Base-by-base conservation (phyloP, 495 filamentous ascomycete species). In the Pseudomonodictys pantanalensis region DNA sequence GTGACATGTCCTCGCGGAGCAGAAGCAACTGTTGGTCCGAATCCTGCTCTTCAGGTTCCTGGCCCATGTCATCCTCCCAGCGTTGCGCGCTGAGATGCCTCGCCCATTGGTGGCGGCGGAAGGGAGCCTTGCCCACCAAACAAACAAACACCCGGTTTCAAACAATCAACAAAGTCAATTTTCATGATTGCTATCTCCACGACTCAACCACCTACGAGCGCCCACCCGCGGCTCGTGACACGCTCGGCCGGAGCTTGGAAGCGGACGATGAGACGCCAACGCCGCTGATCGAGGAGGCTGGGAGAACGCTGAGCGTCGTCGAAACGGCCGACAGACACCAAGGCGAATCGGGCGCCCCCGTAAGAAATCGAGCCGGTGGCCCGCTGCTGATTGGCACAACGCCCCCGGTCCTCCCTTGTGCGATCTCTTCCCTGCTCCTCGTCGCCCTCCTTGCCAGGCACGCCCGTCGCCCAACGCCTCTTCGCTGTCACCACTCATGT, bases 341-440 rank as follows among this genome's bases (percentile, higher is more conserved):
- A 11, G 52, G 23, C 63, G 49, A 61, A 66, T 66, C 57, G 63
- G 57, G 46, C 38, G 30, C 22, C 24, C 17, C 3, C 25, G 28
- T 38, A 22, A 18, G 26, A 56, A 44, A 51, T 25, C 30, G 9
- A 17, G 45, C 58, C 52, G 58, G 58, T 56, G 33, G 52, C 12
- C 52, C 52, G 58, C 48, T 39, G 29, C 46, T 62, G 52, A 66
- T 66, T 66, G 58, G 63, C 58, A 28, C 38, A 9, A 8, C 25
- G 28, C 28, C 52, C 52, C 2, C 23, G 9, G 49, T 38, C 44
- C 33, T 41, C n/a, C 23, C 51, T 35, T 44, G 24, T 39, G 52
- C 39, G 24, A 22, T 32, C 24, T 25, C 9, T n/a, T 41, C n/a
- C 38, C 57, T 23, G 50, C 56, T 60, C 30, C 51, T 41, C 42